Evolutionary conservation across 768 basidiomycete species (phyloP).

Genomic region (Lactarius evosmus): DNA sequence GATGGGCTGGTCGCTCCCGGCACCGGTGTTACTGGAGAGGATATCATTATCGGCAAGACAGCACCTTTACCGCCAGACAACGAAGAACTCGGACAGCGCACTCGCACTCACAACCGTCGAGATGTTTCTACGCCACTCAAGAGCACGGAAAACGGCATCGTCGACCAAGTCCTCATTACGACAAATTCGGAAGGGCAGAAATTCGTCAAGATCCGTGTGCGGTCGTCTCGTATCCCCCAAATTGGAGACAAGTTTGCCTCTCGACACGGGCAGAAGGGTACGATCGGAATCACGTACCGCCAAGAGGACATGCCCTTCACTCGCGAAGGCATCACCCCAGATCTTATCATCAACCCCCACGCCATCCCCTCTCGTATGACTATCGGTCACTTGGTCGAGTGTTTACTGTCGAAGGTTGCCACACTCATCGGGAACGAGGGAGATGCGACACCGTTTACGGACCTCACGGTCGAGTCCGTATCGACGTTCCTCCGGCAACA

Average conservation of each 20-base stretch:
- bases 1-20: slow-evolving; percentile 97
- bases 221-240: slow-evolving; percentile 95
- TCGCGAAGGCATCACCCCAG: slow-evolving; percentile 92
- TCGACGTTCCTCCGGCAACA: slow-evolving; percentile 84
- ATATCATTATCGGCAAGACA: slow-evolving; percentile 99
- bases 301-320: slow-evolving; percentile 99
- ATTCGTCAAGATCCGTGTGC: slow-evolving; percentile 96
- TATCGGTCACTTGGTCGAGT: slow-evolving; percentile 98
- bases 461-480: slow-evolving; percentile 96
- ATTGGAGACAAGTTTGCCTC: slow-evolving; percentile 99
- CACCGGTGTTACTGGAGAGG: slow-evolving; percentile 91
- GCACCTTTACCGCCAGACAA: slow-evolving; percentile 95
- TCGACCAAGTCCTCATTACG: slow-evolving; percentile 95
- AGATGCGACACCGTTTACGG: slow-evolving; percentile 98
- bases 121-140: slow-evolving; percentile 98
- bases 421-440: slow-evolving; percentile 96
- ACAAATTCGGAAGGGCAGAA: slow-evolving; percentile 96
- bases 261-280: slow-evolving; percentile 99
- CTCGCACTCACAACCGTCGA: slow-evolving; percentile 87
- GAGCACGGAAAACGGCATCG: slow-evolving; percentile 95
- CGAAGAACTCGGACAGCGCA: slow-evolving; percentile 95
- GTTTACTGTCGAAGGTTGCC: slow-evolving; percentile 92
- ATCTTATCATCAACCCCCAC: slow-evolving; percentile 98
- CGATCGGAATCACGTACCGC: slow-evolving; percentile 98
- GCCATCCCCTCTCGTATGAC: slow-evolving; percentile 99